These are phyloP conservation scores for Imleria badia DNA, from an alignment of 768 basidiomycete species.

Conservation along the genomic window DNA sequence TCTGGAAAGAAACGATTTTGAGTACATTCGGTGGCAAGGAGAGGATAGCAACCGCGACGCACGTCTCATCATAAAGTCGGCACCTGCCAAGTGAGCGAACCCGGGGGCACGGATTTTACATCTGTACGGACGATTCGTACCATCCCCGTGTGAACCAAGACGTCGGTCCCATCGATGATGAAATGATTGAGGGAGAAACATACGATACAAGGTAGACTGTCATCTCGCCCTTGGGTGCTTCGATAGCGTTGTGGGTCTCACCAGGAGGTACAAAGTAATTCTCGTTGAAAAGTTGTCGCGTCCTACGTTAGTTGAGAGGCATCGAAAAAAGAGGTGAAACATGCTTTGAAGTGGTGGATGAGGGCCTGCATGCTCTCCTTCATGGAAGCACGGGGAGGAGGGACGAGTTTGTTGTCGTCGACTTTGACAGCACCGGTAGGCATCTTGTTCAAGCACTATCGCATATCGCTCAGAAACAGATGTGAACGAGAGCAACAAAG, in stretches of 20 bases:
- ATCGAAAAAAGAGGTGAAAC: neutral
- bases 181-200: slow-evolving; percentile 27
- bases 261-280: slow-evolving; percentile 96
- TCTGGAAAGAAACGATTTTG: no score
- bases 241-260: slow-evolving; percentile 96
- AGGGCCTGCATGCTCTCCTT: no score
- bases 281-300: slow-evolving; percentile 82
- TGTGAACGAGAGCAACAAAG: neutral
- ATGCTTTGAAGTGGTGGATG: slow-evolving; percentile 97
- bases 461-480: neutral
- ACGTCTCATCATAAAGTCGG: slow-evolving; percentile 99
- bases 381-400: slow-evolving; percentile 97
- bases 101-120: slow-evolving; percentile 97
- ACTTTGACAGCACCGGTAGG: slow-evolving; percentile 89
- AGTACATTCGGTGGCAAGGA: neutral
- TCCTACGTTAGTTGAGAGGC: neutral
- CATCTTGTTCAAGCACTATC: slow-evolving; percentile 95
- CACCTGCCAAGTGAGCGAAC: slow-evolving; percentile 92
- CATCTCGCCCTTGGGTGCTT: no score
- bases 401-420: slow-evolving; percentile 96
- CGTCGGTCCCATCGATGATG: neutral
- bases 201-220: slow-evolving; percentile 96
- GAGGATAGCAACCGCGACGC: slow-evolving; percentile 31
- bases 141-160: slow-evolving; percentile 57
- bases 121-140: slow-evolving; percentile 92